Evolutionary conservation across 495 filamentous ascomycete genomes (phyloP), one percentile per base, ranked within the genome.

Genomic region (Lasiosphaeriaceae sp.): DNA sequence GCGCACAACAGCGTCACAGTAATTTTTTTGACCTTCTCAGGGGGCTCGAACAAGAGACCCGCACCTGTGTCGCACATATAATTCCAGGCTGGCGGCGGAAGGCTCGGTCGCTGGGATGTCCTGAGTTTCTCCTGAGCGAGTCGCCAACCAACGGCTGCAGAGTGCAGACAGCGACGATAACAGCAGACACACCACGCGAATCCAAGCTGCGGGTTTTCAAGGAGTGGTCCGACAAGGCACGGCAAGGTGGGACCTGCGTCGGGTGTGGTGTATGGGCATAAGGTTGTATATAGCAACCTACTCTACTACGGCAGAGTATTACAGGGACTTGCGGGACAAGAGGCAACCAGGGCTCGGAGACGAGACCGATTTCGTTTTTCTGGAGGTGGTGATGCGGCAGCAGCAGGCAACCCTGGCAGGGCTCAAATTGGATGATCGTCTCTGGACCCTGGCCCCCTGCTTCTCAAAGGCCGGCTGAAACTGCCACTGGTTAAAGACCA

Each of bases 391-490:
- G 39, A 17, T 17, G n/a, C 39, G 8, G 39, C 34, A 37, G 43
- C 43, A 41, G 41, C 52, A 26, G 51, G 43, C 50, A 47, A 39
- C 61, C 56, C 60, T 52, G 44, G 41, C 54, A 59, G 47, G 51
- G 60, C 61, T 59, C 64, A 65, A 70, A 70, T 67, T 63, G 60
- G 60, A 60, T 54, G 56, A 65, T 70, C 56, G 58, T 55, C 55
- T 50, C 44, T 47, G 35, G n/a, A 56, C 62, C 67, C 60, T 59
- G 60, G 56, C 56, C 60, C 61, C 50, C 26, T 31, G 26, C 26
- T 31, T 3, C 9, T 9, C 52, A 39, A 24, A 56, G 62, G 52
- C 52, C 50, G 59, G 62, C 56, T 70, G 67, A 70, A 70, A 70
- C 67, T 59, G 62, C 47, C 62, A 67, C 59, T 70, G 57, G 62